Conservation (phyloP, 2,329 filamentous ascomycete genomes). For the Exophiala sideris region DNA sequence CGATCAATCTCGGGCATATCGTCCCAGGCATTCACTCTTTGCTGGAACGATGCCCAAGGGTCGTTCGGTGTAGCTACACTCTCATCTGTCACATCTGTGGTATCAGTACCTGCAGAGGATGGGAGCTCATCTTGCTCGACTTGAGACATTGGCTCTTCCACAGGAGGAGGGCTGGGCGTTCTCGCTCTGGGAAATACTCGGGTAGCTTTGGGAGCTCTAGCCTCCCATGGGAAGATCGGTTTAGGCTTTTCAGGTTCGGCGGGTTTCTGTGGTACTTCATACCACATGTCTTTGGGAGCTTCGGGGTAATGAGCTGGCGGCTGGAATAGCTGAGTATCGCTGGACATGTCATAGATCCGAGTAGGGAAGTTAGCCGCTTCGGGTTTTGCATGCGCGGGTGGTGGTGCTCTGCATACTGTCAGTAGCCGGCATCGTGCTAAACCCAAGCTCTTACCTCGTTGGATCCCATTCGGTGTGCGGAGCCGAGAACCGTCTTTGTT, state of each 20-base stretch:
- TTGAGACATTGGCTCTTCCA: constrained; percentile 1
- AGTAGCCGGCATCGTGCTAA: constrained; percentile 23
- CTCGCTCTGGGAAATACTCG: constrained; percentile 43
- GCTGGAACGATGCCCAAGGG: constrained; percentile 60
- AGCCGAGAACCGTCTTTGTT: constrained; percentile 54
- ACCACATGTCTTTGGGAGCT: constrained; percentile 84
- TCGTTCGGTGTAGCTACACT: constrained; percentile 14
- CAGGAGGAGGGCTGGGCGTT: constrained; percentile 19
- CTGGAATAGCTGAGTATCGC: constrained; percentile 69
- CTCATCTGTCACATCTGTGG: constrained; percentile 4
- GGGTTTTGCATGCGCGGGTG: constrained; percentile 65
- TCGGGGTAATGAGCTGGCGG: constrained; percentile 75
- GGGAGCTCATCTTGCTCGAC: constrained; percentile 1
- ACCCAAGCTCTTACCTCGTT: constrained; percentile 46
- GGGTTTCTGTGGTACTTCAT: constrained; percentile 64
- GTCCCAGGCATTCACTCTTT: constrained; percentile 88
- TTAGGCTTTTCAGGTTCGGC: constrained; percentile 58
- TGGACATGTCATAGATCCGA: constrained; percentile 78
- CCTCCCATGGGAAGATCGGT: constrained; percentile 89
- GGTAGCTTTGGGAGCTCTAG: constrained; percentile 58
- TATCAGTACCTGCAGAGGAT: constrained; percentile 17
- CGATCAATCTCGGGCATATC: constrained; percentile 80
- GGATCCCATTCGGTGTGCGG: constrained; percentile 62
- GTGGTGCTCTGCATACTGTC: constrained; percentile 52
- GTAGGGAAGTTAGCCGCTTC: constrained; percentile 82